These are phyloP conservation scores for Podila horticola DNA, from an alignment of 192 early-diverging fungal species.

Conservation along the genomic window DNA sequence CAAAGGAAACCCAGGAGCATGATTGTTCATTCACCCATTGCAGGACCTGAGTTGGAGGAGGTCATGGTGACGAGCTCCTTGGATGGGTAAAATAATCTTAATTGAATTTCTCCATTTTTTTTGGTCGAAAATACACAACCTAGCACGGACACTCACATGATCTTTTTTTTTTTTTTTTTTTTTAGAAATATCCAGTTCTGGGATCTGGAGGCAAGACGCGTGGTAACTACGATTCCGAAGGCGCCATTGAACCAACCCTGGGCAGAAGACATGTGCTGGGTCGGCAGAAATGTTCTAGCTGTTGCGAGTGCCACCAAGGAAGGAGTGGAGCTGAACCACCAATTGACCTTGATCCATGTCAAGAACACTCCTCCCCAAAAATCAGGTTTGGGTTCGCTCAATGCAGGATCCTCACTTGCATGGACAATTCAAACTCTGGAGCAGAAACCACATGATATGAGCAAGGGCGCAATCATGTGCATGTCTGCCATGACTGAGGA, in stretches of 20 bases:
- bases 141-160: not conserved
- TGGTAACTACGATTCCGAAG: slow-evolving; percentile 23
- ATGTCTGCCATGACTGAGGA: slow-evolving; percentile 15
- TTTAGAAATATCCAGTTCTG: slow-evolving; percentile 40
- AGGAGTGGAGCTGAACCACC: slow-evolving; percentile 10
- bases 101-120: not conserved
- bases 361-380: not conserved
- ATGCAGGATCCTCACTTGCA: not conserved
- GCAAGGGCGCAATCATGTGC: slow-evolving; percentile 33
- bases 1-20: slow-evolving; percentile 28
- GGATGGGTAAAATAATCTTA: slow-evolving; percentile 17
- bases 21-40: slow-evolving; percentile 20
- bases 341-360: slow-evolving; percentile 32
- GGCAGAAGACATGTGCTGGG: slow-evolving; percentile 52
- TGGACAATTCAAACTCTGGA: slow-evolving; percentile 26
- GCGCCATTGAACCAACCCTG: slow-evolving; percentile 23
- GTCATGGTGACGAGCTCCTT: slow-evolving; percentile 42
- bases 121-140: not conserved
- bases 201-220: slow-evolving; percentile 22
- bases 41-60: slow-evolving; percentile 33
- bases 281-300: slow-evolving; percentile 26
- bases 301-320: slow-evolving; percentile 27
- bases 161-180: not conserved
- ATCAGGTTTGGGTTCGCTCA: not conserved
- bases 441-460: slow-evolving; percentile 25